Evolutionary conservation across 495 filamentous ascomycete species (phyloP).

Genomic region (Aspergillus hancockii): DNA sequence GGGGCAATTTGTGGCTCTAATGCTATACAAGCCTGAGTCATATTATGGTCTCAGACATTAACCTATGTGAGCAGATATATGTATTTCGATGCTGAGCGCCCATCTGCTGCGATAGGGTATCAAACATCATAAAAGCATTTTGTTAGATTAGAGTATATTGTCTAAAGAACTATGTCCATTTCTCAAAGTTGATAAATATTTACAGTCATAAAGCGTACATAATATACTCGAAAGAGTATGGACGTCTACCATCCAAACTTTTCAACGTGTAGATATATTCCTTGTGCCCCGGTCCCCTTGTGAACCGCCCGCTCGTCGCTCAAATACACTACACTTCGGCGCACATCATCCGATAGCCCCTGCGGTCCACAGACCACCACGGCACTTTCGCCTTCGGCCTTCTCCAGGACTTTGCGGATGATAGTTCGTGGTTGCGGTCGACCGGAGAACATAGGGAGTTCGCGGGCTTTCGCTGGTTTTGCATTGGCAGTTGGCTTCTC

Average conservation of each 20-base stretch:
- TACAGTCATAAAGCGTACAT: background rate
- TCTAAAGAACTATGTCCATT: background rate
- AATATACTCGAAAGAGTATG: background rate
- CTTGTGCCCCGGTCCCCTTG: conserved; percentile 87
- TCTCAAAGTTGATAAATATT: background rate
- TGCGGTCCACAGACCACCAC: conserved; percentile 80
- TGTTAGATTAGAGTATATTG: background rate
- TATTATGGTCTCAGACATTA: too few relatives aligned
- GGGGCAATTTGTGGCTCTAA: background rate
- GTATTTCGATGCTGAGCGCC: background rate
- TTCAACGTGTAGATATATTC: conserved; percentile 57
- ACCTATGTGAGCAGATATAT: background rate
- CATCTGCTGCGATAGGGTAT: background rate
- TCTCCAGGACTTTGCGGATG: conserved; percentile 63
- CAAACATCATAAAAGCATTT: background rate
- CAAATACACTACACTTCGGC: conserved; percentile 66
- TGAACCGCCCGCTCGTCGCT: conserved; percentile 88
- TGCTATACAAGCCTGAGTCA: background rate
- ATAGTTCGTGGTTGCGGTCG: conserved; percentile 46
- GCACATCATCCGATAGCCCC: conserved; percentile 63
- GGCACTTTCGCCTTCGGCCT: conserved; percentile 76
- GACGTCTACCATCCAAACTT: conserved; percentile 33
- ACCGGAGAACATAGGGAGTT: conserved; percentile 32
- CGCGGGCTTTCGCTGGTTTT: background rate
- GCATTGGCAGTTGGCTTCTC: conserved; percentile 7